Base-by-base conservation (phyloP, 1,284 basidiomycete species). In the Cerrena zonata region DNA sequence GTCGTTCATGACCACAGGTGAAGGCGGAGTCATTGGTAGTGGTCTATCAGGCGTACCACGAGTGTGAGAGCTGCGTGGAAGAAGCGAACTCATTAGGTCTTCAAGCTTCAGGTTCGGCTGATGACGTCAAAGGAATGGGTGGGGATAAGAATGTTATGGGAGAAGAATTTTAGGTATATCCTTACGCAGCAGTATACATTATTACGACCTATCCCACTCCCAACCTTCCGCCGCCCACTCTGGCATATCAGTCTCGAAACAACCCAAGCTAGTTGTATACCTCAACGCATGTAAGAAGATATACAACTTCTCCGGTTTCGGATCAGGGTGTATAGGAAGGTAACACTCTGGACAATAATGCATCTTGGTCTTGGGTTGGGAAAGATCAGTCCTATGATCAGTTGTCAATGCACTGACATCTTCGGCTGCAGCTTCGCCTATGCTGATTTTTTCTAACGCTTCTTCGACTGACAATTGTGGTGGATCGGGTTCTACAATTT, bases 261-360 rank as follows among this genome's bases (percentile, higher is more conserved):
- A 65, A 0, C 88, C 89, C 46, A 90, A 65, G 55, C 82, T 85
- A 4, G 84, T 83, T 49, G 85, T 88, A 68, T 93, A 96, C 59
- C 81, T 76, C 60, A 90, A 69, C 11, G 94, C 94, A 64, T 97
- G 94, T 59, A 97, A 71, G 71, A 94, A 97, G 57, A 97, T 97
- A 68, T 92, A 96, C 52, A 96, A 71, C 53, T 82, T 84, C 65
- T 94, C 90, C 2, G 92, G 91, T 61, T 82, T 83, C 1, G 94
- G 94, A 68, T 97, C 94, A 5, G 91, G 90, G 49, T 93, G 83
- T 7, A 96, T 69, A 13, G 94, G 94, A 25, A 94, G 74, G 67
- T 89, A 95, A 65, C 94, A 97, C 62, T 91, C 87, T 0, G 79
- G 72, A 65, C 94, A 97, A 65, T 88, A 91, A 19, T 77, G 62